Percentiles rank a stretch among this genome's conserved stretches.
Evolutionary conservation across 2,329 filamentous ascomycete genomes (phyloP).

Genomic region (Talaromyces verruculosus): DNA sequence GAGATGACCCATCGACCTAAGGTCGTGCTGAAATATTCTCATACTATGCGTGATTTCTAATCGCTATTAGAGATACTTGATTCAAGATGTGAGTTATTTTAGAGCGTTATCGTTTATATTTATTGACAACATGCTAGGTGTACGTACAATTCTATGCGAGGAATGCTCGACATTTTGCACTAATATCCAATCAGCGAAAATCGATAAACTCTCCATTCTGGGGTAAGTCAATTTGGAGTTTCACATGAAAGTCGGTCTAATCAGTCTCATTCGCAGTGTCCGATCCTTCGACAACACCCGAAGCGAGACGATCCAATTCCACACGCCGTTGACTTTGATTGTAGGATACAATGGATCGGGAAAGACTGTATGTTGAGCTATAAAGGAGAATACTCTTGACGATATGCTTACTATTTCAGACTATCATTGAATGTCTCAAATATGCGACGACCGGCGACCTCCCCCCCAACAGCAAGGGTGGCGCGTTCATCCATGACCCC

Average conservation of each 20-base stretch:
- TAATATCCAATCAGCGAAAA: conserved; percentile 59
- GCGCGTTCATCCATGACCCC: conserved; percentile 96
- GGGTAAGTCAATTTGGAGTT: conserved; percentile 51
- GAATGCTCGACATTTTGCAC: conserved; percentile 16
- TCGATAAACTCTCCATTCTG: conserved; percentile 84
- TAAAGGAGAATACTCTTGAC: neutral
- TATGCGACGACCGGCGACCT: conserved; percentile 95
- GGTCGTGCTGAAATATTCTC: neutral
- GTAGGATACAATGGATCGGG: conserved; percentile 97
- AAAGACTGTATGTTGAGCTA: conserved; percentile 66
- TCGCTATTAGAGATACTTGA: too few relatives aligned
- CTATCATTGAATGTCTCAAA: conserved; percentile 97
- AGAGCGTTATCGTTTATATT: neutral
- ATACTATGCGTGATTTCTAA: neutral
- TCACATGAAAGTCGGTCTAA: too few relatives aligned
- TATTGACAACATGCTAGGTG: conserved; percentile 17
- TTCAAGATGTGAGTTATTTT: conserved; percentile 2
- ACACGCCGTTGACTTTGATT: conserved; percentile 88
- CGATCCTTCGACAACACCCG: conserved; percentile 80
- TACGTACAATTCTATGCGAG: conserved; percentile 25
- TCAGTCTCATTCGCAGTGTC: conserved; percentile 48
- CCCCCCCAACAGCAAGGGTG: conserved; percentile 83
- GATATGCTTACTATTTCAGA: conserved; percentile 45
- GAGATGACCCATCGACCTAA: neutral
- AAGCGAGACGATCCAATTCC: conserved; percentile 80